phyloP scores from a whole-genome alignment of 441 rosid genomes.

The Pelargonium citronellum region DNA sequence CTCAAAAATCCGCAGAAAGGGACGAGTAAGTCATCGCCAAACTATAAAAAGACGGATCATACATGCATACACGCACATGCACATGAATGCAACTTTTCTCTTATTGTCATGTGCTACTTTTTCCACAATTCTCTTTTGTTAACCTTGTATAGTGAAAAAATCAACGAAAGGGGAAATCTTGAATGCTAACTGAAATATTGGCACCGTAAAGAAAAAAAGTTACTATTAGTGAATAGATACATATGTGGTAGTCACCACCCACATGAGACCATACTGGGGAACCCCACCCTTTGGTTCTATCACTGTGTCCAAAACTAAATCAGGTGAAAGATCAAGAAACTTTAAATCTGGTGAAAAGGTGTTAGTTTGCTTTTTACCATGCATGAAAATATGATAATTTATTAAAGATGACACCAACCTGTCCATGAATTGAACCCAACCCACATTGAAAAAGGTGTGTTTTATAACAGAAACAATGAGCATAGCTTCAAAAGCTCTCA shows the following conservation, averaged over 20 bases:
- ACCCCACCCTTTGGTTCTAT: slow-evolving; percentile 12
- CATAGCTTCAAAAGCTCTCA: slow-evolving; percentile 19
- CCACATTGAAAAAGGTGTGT: slow-evolving; percentile 16
- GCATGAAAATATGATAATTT: slow-evolving; percentile 18
- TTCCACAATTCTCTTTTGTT: too few species aligned
- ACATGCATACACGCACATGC: too few species aligned
- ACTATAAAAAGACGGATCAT: too few species aligned
- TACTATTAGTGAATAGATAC: background rate
- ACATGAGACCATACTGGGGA: slow-evolving; percentile 22
- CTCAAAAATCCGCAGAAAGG: slow-evolving; percentile 32
- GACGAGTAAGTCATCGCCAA: too few species aligned
- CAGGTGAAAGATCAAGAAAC: slow-evolving; percentile 14
- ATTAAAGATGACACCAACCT: slow-evolving; percentile 22
- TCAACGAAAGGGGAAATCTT: too few species aligned
- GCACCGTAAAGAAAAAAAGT: background rate
- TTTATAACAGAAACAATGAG: slow-evolving; percentile 5
- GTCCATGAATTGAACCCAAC: slow-evolving; percentile 19
- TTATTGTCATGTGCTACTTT: too few species aligned
- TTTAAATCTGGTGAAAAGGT: slow-evolving; percentile 16
- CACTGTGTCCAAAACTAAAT: background rate
- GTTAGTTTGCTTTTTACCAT: slow-evolving; percentile 27
- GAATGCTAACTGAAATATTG: too few species aligned
- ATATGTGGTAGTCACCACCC: slow-evolving; percentile 15
- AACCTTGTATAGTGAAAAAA: too few species aligned
- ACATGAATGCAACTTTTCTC: too few species aligned